Evolutionary conservation across 768 basidiomycete species (phyloP).

Genomic region (Artomyces pyxidatus): DNA sequence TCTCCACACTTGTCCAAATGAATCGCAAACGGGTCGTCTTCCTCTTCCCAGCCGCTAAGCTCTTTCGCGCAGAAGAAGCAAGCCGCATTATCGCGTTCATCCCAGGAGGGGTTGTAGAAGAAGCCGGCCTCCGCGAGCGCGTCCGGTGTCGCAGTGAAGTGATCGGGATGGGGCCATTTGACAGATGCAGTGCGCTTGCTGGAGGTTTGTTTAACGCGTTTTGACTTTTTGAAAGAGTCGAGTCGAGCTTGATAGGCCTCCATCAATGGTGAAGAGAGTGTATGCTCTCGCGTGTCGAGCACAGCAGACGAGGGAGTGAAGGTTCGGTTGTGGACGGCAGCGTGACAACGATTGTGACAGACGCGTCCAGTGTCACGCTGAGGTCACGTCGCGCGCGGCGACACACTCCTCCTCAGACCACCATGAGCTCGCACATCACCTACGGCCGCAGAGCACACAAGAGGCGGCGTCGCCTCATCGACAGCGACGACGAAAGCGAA

Average conservation of each 20-base stretch:
- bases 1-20: constrained; percentile 63
- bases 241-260: constrained; percentile 31
- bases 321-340: background rate
- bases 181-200: constrained; percentile 36
- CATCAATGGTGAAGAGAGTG: constrained; percentile 2
- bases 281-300: background rate
- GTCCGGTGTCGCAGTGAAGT: constrained; percentile 61
- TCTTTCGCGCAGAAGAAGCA: constrained; percentile 84
- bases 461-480: background rate
- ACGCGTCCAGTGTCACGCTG: constrained; percentile 5
- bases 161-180: constrained; percentile 72
- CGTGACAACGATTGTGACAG: constrained; percentile 4
- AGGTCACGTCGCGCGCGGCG: background rate
- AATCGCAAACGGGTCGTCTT: constrained; percentile 81
- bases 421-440: constrained; percentile 6
- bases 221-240: constrained; percentile 60
- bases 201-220: constrained; percentile 45
- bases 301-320: background rate
- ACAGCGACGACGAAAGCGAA: background rate
- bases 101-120: constrained; percentile 64
- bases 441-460: constrained; percentile 6
- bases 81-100: constrained; percentile 65
- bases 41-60: constrained; percentile 75
- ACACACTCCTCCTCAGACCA: background rate
- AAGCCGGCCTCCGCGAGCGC: constrained; percentile 86